A percentile compares a stretch with the other conserved stretches of the same genome.
Evolutionary conservation across 2,329 filamentous ascomycete species (phyloP).

Genomic region (Fusarium denticulatum): DNA sequence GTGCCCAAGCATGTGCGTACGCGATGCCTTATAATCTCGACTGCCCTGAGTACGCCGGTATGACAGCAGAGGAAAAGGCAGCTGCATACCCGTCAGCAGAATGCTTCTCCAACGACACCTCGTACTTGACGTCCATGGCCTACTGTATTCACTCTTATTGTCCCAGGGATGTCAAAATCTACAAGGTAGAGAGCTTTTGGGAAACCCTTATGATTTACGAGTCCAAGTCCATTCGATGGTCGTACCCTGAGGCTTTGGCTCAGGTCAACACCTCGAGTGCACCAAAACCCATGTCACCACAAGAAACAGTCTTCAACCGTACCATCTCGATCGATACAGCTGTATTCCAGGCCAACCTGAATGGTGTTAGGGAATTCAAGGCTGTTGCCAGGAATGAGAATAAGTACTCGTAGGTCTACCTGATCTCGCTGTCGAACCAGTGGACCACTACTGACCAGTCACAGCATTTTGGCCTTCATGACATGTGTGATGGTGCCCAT

Average conservation of each 20-base stretch:
- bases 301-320: constrained; percentile 19
- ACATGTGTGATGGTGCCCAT: constrained; percentile 34
- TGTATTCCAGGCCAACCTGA: not conserved
- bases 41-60: constrained; percentile 35
- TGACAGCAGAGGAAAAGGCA: constrained; percentile 31
- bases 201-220: constrained; percentile 26
- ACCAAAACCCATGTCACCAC: not conserved
- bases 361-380: constrained; percentile 10
- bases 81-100: constrained; percentile 16
- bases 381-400: constrained; percentile 15
- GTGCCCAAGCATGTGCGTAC: constrained; percentile 30
- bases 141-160: constrained; percentile 33
- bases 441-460: no score
- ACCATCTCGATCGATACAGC: constrained; percentile 16
- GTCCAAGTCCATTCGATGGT: not conserved
- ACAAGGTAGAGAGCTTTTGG: constrained; percentile 32
- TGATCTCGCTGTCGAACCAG: no score
- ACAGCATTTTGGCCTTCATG: constrained; percentile 32
- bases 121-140: constrained; percentile 36
- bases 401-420: constrained; percentile 23
- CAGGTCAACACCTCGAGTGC: constrained; percentile 8
- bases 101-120: constrained; percentile 23
- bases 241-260: constrained; percentile 24
- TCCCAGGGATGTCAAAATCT: not conserved
- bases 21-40: constrained; percentile 20